phyloP scores from a whole-genome alignment of 2,329 filamentous ascomycete species.

The Pseudonectria foliicola region DNA sequence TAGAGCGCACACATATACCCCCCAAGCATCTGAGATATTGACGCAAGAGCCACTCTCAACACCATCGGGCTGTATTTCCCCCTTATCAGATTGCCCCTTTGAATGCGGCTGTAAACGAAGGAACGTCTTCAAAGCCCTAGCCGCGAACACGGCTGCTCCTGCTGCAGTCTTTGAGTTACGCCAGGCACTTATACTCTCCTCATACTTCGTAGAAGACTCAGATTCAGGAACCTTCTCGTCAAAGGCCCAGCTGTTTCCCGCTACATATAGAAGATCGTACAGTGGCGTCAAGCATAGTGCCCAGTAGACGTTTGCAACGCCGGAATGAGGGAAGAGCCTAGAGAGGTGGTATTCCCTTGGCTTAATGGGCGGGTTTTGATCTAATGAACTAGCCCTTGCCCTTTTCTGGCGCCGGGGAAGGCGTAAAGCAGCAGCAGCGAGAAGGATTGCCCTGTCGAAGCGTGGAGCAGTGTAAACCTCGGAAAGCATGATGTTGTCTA shows the following conservation, averaged over 20 bases:
- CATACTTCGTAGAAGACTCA: slow-evolving; percentile 39
- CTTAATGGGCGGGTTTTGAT: slow-evolving; percentile 17
- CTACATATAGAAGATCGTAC: slow-evolving; percentile 48
- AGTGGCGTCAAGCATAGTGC: slow-evolving; percentile 54
- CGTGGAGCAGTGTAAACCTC: slow-evolving; percentile 27
- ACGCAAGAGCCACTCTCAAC: slow-evolving; percentile 17
- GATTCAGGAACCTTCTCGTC: slow-evolving; percentile 42
- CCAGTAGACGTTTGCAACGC: slow-evolving; percentile 46
- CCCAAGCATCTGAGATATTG: slow-evolving; percentile 47
- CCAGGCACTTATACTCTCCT: slow-evolving; percentile 41
- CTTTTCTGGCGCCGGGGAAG: slow-evolving; percentile 28
- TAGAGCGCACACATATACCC: slow-evolving; percentile 48
- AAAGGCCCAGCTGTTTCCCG: slow-evolving; percentile 53
- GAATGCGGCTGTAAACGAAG: slow-evolving; percentile 23
- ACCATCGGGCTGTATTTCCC: slow-evolving; percentile 3
- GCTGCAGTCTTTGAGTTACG: slow-evolving; percentile 37
- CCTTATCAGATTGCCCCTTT: slow-evolving; percentile 1
- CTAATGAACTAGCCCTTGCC: slow-evolving; percentile 20
- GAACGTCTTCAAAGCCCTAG: slow-evolving; percentile 42
- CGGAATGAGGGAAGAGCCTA: slow-evolving; percentile 37
- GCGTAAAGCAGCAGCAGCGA: slow-evolving; percentile 31
- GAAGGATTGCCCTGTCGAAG: slow-evolving; percentile 35
- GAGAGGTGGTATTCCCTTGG: slow-evolving; percentile 24
- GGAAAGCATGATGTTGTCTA: slow-evolving; percentile 29
- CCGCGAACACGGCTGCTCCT: slow-evolving; percentile 42